Evolutionary conservation across 2,329 filamentous ascomycete species (phyloP), one percentile per base, ranked within the genome.

Genomic region (Colletotrichum endophyticum): DNA sequence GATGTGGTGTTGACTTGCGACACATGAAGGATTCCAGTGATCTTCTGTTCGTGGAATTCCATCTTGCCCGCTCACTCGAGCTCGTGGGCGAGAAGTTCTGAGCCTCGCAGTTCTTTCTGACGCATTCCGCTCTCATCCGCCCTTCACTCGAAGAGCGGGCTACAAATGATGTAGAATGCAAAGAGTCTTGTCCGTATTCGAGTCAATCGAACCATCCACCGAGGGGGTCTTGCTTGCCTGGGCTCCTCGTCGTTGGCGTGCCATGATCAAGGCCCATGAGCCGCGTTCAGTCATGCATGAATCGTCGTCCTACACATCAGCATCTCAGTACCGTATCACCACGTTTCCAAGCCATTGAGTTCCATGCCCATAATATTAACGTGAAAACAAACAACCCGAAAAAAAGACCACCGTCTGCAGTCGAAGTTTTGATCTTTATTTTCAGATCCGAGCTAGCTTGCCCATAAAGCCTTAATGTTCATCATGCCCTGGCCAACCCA

Each of bases 371-470:
- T 76, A 69, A 25, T 66, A 74, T 74, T 74, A 72, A 72, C 67
- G 67, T 59, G 67, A 72, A 56, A 53, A 49, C 28, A 56, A 49
- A 44, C 28, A 62, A 49, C 44, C 44, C 44, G 44, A 53, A 53
- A 62, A 70, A 62, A 61, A 69, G 64, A 70, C 74, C 70, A 49
- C 64, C 74, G 61, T 59, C 74, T 74, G 74, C 74, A 76, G 66
- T 76, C 74, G 72, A 76, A 73, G 73, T 75, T 72, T 69, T 78
- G 77, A 78, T 78, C 70, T 79, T 77, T 78, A 78, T 79, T 85
- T 74, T 85, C 83, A 84, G 84, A 85, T 84, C 84, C 80, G 84
- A 83, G 83, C 84, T 84, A 85, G 84, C 79, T 79, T 80, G 82
- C 82, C 83, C 83, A 73, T 78, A 84, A 53, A 53, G 82, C 82